phyloP scores from a whole-genome alignment of 108 stramenopile genomes.

The Cyclotella kingstonii region DNA sequence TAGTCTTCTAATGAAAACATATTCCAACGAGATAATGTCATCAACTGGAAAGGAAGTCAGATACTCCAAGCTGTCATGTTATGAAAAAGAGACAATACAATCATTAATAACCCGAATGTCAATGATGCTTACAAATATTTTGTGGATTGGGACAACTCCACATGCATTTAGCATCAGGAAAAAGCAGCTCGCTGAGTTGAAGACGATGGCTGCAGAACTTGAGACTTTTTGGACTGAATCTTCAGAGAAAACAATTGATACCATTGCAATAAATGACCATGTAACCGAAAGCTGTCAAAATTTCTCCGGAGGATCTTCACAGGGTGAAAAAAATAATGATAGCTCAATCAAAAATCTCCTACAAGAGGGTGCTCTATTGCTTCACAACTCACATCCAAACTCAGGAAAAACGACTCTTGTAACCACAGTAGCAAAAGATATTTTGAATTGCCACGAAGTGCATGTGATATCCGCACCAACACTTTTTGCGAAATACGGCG shows the following conservation, averaged over 20 bases:
- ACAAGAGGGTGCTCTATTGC: conserved; percentile 40
- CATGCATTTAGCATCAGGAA: conserved; percentile 18
- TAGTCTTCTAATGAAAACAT: neutral
- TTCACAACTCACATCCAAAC: conserved; percentile 34
- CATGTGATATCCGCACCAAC: conserved; percentile 60
- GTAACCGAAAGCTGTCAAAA: neutral
- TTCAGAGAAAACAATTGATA: neutral
- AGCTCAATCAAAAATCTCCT: conserved; percentile 24
- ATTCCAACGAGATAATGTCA: neutral
- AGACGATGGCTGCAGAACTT: conserved; percentile 15
- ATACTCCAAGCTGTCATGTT: conserved; percentile 27
- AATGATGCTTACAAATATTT: conserved; percentile 17
- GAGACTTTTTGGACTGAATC: conserved; percentile 12
- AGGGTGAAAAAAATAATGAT: conserved; percentile 8
- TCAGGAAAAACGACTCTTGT: conserved; percentile 71
- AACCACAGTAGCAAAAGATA: conserved; percentile 50
- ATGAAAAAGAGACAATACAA: conserved; percentile 34
- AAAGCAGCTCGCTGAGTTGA: neutral
- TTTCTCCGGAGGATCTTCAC: too few relatives aligned
- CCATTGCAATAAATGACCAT: neutral
- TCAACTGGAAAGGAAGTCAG: neutral
- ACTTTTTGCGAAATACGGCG: conserved; percentile 72
- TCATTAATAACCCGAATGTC: conserved; percentile 38
- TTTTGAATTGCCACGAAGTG: conserved; percentile 49
- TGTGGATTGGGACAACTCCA: conserved; percentile 34